A percentile compares a stretch with the other conserved stretches of the same genome.
Conservation (phyloP, 495 filamentous ascomycete species). For the Polyplosphaeria fusca region DNA sequence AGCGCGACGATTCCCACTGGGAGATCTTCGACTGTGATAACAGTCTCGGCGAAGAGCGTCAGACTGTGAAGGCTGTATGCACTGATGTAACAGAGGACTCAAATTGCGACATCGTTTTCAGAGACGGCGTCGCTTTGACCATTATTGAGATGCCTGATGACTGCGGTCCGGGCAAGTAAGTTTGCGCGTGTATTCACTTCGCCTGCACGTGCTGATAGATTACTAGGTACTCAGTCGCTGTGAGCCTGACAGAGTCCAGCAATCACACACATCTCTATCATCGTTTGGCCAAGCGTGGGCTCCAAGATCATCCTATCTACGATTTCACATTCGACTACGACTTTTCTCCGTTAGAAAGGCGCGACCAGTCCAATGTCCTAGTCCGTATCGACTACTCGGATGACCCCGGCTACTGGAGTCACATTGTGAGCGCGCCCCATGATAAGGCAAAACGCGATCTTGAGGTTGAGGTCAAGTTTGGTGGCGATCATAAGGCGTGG, state of each 20-base stretch:
- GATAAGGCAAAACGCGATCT: background rate
- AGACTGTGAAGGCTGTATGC: background rate
- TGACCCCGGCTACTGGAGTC: background rate
- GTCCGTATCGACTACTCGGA: background rate
- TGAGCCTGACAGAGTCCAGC: background rate
- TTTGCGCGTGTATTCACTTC: no score
- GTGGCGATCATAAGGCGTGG: background rate
- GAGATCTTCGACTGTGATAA: background rate
- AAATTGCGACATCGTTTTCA: background rate
- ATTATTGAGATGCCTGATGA: background rate
- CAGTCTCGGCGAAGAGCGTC: background rate
- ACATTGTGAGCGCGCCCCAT: background rate
- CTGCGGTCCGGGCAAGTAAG: constrained; percentile 1
- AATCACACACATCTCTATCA: background rate
- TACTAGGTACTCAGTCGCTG: background rate
- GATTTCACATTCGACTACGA: background rate
- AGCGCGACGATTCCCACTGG: constrained; percentile 1
- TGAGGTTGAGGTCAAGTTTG: no score
- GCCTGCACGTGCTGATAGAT: no score
- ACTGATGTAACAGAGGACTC: background rate
- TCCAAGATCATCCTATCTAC: background rate
- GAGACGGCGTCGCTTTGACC: background rate
- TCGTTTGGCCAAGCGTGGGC: background rate
- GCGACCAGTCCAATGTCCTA: background rate
- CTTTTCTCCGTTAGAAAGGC: background rate